Base-by-base conservation (phyloP, 345 rosid genomes). In the Gossypium raimondii region DNA sequence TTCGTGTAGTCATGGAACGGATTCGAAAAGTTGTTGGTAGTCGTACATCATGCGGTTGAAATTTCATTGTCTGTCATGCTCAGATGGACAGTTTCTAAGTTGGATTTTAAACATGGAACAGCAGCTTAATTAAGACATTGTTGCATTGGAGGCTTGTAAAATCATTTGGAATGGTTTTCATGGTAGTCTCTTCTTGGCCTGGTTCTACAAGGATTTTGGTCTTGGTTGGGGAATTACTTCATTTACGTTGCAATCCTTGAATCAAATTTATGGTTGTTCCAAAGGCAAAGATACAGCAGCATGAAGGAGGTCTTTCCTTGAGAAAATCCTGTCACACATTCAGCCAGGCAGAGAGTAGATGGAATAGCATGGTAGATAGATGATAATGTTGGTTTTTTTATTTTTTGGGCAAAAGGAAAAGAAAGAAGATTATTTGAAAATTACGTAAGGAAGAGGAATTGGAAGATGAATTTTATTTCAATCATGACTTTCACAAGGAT, bases 1-100 rank as follows among this genome's bases (percentile, higher is more conserved):
- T 95, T 82, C 88, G 87, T 70, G 27, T 84, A 51, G 87, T 91
- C 14, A 78, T 93, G 56, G 91, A 83, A 38, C 80, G 97, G 80
- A 90, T 93, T 51, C 77, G 67, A 25, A 84, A 74, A 78, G 86
- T 89, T 74, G 77, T 79, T 53, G 90, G 87, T 82, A 77, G 82
- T 57, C 64, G 81, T 73, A 86, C 79, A 77, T 79, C 84, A 78
- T 73, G 77, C 50, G n/a, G 80, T 78, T 78, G 80, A 86, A 68
- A 74, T 66, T 66, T 45, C 61, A 38, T 74, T 62, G 8, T 73
- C 7, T 63, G 11, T 61, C 25, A 27, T 38, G 18, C 62, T 57
- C 41, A 34, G 22, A 7, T 11, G 62, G 47, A 61, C 51, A 38
- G 41, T 34, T 34, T 34, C 41, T 34, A 34, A 34, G 7, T 34